phyloP scores from a whole-genome alignment of 192 early-diverging fungal genomes.

The Thamnidium elegans region DNA sequence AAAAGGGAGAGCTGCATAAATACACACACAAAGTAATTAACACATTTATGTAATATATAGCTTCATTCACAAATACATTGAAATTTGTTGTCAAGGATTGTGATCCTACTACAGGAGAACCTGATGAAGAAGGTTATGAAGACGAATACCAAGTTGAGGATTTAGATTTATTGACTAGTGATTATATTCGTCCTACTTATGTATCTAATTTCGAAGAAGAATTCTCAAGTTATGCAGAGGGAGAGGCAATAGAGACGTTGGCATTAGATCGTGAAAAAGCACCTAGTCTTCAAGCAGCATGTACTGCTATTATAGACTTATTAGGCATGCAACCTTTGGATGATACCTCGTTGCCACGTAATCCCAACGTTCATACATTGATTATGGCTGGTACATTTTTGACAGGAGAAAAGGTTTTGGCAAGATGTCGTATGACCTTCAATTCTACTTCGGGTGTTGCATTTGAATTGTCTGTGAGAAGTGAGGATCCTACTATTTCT shows the following conservation, averaged over 20 bases:
- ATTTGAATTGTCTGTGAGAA: constrained; percentile 86
- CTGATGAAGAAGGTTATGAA: constrained; percentile 91
- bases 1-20: constrained; percentile 13
- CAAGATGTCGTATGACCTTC: constrained; percentile 86
- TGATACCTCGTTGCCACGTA: constrained; percentile 64
- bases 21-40: neutral
- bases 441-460: constrained; percentile 82
- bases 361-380: constrained; percentile 79
- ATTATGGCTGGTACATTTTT: constrained; percentile 85
- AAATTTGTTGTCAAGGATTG: constrained; percentile 93
- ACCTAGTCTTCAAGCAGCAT: constrained; percentile 68
- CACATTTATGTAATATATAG: constrained; percentile 33
- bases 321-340: constrained; percentile 88
- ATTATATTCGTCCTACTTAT: constrained; percentile 89
- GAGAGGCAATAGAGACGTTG: constrained; percentile 85
- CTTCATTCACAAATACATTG: constrained; percentile 81
- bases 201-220: constrained; percentile 71
- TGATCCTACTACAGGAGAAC: constrained; percentile 89
- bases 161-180: constrained; percentile 75
- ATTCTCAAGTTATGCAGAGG: constrained; percentile 76
- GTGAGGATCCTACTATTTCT: constrained; percentile 61
- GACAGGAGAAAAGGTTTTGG: constrained; percentile 71
- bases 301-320: constrained; percentile 65
- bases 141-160: constrained; percentile 95
- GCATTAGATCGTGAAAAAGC: constrained; percentile 72